Base-by-base conservation (phyloP, 805 yeast species). In the Yarrowia sp. region DNA sequence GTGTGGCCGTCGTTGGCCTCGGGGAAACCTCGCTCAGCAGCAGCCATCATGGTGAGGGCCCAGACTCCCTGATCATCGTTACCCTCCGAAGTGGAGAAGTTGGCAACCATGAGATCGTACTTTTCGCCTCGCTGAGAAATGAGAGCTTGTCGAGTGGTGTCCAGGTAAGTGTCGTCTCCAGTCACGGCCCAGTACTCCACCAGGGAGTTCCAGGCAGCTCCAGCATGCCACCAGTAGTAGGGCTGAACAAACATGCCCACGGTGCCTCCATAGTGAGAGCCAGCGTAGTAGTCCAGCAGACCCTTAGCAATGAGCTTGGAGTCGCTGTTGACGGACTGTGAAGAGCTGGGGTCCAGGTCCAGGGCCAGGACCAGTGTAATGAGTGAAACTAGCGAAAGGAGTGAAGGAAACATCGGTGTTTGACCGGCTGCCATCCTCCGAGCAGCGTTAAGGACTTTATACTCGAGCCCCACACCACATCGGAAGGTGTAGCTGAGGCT, bases 31-130 rank as follows among this genome's bases (percentile, higher is more conserved):
- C 90, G 84, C 74, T 91, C 97, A 1, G 92, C 88, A 1, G 97
- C 97, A 24, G 84, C 86, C 90, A 91, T 87, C 1, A 82, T 95
- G 1, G 96, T 89, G 50, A 92, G 81, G 0, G 96, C 97, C 97
- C 97, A 91, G 75, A 92, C 89, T 0, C 91, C 96, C 79, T 91
- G 97, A 81, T 91, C 97, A 81, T 91, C 97, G 75, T 91, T 91
- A 77, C 97, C 97, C 77, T 91, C 96, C 1, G 95, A 87, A 12
- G 88, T 83, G 13, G 92, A 84, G 76, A 91, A 96, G 79, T 91
- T 91, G 52, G 87, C 78, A 2, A 97, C 97, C 73, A 91, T 83
- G 76, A 88, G 92, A 76, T 90, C 88, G 75, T 82, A 76, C 74
- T 84, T 82, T 9, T 82, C 78, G 70, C 91, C 91, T 20, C 82